Percentiles rank a stretch among this genome's conserved stretches.
Conservation (phyloP, 176 grass and related monocot species). For the Hordeum marinum region DNA sequence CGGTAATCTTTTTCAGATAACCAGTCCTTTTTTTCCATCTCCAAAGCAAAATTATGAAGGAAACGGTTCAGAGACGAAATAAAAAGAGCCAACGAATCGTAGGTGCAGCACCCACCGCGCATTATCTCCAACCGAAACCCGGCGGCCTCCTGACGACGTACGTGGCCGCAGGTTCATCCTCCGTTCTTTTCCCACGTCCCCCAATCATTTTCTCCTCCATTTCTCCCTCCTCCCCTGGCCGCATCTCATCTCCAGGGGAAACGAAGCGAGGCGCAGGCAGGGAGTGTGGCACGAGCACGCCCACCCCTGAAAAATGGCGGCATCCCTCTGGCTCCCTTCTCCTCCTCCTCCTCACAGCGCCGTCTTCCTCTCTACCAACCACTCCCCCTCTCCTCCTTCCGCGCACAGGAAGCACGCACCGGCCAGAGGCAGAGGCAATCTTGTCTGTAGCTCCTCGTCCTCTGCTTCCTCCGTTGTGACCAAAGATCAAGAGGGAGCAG, state of each 20-base stretch:
- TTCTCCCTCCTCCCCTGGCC: background rate
- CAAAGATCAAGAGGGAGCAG: slow-evolving; percentile 9
- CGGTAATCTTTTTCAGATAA: background rate
- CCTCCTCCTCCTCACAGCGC: background rate
- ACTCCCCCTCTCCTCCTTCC: background rate
- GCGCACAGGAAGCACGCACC: background rate
- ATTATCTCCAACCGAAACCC: slow-evolving; percentile 16
- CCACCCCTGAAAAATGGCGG: background rate
- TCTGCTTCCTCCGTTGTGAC: slow-evolving; percentile 17
- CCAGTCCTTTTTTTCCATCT: background rate
- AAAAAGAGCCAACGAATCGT: background rate
- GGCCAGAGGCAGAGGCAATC: background rate
- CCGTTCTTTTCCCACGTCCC: background rate
- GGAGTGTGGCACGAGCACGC: background rate
- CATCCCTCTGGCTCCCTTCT: slow-evolving; percentile 16
- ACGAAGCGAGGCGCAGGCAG: background rate
- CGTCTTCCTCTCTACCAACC: background rate
- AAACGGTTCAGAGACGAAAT: background rate
- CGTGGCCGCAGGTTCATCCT: slow-evolving; percentile 15
- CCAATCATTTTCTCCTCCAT: background rate
- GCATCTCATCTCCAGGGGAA: background rate
- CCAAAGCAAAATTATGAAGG: background rate
- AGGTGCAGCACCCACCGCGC: background rate
- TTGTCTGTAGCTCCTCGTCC: slow-evolving; percentile 8
- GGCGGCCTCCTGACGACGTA: background rate